phyloP scores from a whole-genome alignment of 208 protist genomes.

The Wallacemonas sp. region DNA sequence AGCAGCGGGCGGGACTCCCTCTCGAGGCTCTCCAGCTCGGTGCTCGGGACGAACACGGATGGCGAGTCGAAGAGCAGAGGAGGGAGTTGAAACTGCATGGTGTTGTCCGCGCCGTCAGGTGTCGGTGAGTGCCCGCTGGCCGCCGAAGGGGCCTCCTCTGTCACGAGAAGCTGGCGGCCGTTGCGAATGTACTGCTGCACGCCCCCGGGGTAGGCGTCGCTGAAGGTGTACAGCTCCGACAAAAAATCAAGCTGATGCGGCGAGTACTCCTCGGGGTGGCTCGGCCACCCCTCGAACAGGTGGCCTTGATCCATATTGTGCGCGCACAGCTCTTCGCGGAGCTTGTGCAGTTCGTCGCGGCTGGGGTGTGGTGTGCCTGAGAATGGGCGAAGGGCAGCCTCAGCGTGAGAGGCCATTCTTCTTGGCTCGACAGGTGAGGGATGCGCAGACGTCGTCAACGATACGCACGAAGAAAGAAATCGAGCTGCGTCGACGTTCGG shows the following conservation, averaged over 20 bases:
- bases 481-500: neutral
- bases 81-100: conserved; percentile 52
- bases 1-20: conserved; percentile 28
- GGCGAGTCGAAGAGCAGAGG: conserved; percentile 65
- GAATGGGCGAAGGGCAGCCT: neutral
- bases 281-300: conserved; percentile 66
- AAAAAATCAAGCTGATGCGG: conserved; percentile 39
- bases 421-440: conserved; percentile 17
- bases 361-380: neutral
- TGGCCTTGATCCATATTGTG: conserved; percentile 53
- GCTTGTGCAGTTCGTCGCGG: conserved; percentile 37
- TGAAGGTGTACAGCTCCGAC: conserved; percentile 56
- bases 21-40: conserved; percentile 57
- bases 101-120: conserved; percentile 12
- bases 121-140: conserved; percentile 2
- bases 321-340: conserved; percentile 48
- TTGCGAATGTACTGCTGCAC: conserved; percentile 80
- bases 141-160: neutral
- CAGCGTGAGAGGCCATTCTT: neutral
- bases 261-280: conserved; percentile 28
- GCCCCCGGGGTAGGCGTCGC: conserved; percentile 62
- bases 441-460: too few relatives aligned
- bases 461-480: too few relatives aligned
- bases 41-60: conserved; percentile 29
- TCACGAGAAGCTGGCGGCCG: conserved; percentile 62